A percentile compares a stretch with the other conserved stretches of the same genome.
phyloP scores from a whole-genome alignment of 2,329 filamentous ascomycete genomes.

The Alternaria sp. region DNA sequence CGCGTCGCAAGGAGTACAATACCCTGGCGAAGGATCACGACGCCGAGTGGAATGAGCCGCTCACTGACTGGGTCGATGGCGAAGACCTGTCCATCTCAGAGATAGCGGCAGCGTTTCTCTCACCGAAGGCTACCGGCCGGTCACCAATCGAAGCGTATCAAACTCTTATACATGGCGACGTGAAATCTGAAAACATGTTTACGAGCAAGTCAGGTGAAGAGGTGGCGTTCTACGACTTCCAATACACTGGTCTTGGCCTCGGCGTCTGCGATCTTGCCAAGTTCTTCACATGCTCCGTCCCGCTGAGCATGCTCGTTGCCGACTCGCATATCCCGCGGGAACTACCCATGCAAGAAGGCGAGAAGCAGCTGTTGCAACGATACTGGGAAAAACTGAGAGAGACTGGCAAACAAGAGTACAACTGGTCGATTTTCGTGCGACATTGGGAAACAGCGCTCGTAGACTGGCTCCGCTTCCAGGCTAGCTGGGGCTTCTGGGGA shows the following conservation, averaged over 20 bases:
- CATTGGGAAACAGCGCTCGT: conserved; percentile 73
- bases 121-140: conserved; percentile 41
- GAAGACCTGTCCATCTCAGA: conserved; percentile 56
- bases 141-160: conserved; percentile 52
- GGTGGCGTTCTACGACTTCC: conserved; percentile 73
- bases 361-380: conserved; percentile 57
- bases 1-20: conserved; percentile 63
- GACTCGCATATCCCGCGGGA: conserved; percentile 42
- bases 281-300: conserved; percentile 70
- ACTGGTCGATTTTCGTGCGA: conserved; percentile 60
- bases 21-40: conserved; percentile 54
- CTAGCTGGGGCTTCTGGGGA: conserved; percentile 48
- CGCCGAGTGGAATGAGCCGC: conserved; percentile 62
- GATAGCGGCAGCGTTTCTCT: conserved; percentile 59
- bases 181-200: conserved; percentile 73
- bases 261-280: conserved; percentile 72
- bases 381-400: conserved; percentile 55
- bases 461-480: conserved; percentile 64
- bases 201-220: conserved; percentile 56
- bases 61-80: conserved; percentile 51
- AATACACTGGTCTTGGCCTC: conserved; percentile 69
- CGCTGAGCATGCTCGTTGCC: conserved; percentile 57
- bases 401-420: conserved; percentile 52
- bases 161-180: conserved; percentile 71
- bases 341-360: conserved; percentile 59